Conservation (phyloP, 371 early-diverging fungal genomes). For the Umbelopsis sp. region DNA sequence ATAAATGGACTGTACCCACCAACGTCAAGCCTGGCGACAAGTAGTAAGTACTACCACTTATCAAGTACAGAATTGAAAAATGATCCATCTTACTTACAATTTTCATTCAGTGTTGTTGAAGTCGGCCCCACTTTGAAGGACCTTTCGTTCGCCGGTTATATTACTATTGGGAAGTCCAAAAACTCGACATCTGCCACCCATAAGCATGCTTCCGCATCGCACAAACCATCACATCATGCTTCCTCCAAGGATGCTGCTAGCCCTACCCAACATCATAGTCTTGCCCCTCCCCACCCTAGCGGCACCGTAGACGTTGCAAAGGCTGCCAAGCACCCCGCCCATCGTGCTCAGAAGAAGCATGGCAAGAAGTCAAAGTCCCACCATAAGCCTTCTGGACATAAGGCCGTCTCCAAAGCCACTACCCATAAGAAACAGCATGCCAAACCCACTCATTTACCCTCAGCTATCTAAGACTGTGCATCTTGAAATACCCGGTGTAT, state of each 20-base stretch:
- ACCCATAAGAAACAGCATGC: not conserved
- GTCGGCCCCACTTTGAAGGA: conserved; percentile 43
- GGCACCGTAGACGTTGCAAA: not conserved
- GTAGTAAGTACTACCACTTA: conserved; percentile 28
- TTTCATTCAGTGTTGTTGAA: conserved; percentile 42
- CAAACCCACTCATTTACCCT: not conserved
- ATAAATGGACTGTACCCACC: conserved; percentile 43
- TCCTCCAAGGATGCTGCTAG: not conserved
- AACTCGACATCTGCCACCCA: not conserved
- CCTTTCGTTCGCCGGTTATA: conserved; percentile 48
- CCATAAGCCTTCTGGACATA: not conserved
- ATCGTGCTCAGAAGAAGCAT: conserved; percentile 6
- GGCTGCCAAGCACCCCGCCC: conserved; percentile 5
- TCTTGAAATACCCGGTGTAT: conserved; percentile 3
- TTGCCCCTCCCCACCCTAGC: not conserved
- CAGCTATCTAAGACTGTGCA: not conserved
- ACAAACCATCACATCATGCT: not conserved
- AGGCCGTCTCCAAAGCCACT: not conserved
- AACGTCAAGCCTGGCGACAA: conserved; percentile 37
- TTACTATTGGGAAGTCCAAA: not conserved
- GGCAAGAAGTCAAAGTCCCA: not conserved
- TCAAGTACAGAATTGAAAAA: not conserved
- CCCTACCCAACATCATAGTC: not conserved
- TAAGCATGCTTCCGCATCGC: not conserved
- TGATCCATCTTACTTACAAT: not conserved